phyloP scores from a whole-genome alignment of 805 yeast species.

The Priceomyces castillae region DNA sequence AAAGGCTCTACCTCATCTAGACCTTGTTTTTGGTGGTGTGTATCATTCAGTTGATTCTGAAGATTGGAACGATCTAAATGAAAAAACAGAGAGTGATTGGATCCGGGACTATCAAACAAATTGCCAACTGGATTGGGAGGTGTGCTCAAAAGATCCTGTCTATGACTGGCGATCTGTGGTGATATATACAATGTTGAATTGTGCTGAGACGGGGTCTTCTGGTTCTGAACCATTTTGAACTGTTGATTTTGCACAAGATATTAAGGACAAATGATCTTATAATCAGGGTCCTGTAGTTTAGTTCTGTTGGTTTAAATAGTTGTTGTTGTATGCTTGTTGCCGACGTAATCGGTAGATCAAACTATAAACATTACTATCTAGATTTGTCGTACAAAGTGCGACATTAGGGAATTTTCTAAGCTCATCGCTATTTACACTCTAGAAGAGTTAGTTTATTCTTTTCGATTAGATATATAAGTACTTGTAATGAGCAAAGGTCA shows the following conservation, averaged over 20 bases:
- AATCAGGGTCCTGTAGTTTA: background rate
- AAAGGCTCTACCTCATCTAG: conserved; percentile 37
- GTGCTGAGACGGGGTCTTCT: conserved; percentile 52
- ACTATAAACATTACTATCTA: conserved; percentile 1
- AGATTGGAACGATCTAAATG: conserved; percentile 21
- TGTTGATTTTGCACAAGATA: background rate
- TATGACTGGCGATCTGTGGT: conserved; percentile 51
- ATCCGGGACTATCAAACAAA: conserved; percentile 42
- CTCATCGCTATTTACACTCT: background rate
- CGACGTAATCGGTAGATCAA: background rate
- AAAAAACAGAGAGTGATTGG: conserved; percentile 39
- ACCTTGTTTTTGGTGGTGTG: conserved; percentile 4
- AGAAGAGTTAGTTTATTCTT: background rate
- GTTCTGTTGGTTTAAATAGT: too few species aligned
- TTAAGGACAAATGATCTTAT: background rate
- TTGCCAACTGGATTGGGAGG: conserved; percentile 49
- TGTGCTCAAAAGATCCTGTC: conserved; percentile 41
- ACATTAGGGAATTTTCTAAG: background rate
- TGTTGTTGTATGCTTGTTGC: background rate
- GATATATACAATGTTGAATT: conserved; percentile 73
- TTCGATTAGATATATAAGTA: background rate
- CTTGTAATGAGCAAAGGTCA: background rate
- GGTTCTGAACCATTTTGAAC: conserved; percentile 20
- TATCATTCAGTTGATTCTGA: conserved; percentile 7
- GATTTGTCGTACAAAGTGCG: background rate